phyloP scores from a whole-genome alignment of 345 rosid species.

The Laguncularia racemosa region DNA sequence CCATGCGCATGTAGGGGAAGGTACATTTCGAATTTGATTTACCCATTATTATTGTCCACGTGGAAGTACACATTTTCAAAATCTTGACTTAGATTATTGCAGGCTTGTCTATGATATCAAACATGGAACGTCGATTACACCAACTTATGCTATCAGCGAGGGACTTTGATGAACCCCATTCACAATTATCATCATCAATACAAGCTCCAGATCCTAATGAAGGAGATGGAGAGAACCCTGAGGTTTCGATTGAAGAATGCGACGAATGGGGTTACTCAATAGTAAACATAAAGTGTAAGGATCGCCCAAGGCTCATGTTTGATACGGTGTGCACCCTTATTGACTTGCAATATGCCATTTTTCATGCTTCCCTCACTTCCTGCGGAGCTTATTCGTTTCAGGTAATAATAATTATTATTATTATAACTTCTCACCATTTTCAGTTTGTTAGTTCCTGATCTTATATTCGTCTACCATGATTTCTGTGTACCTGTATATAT shows the following conservation, averaged over 20 bases:
- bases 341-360: conserved; percentile 75
- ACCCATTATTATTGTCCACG: not conserved
- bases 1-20: conserved; percentile 33
- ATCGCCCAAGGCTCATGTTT: conserved; percentile 68
- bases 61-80: too few species aligned
- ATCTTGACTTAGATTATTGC: too few species aligned
- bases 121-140: conserved; percentile 63
- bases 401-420: conserved; percentile 21
- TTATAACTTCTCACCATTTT: not conserved
- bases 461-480: not conserved
- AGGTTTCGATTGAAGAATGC: conserved; percentile 50
- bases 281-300: conserved; percentile 54
- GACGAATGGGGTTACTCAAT: conserved; percentile 60
- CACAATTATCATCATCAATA: not conserved
- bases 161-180: conserved; percentile 41
- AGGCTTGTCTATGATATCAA: conserved; percentile 9
- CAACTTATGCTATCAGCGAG: conserved; percentile 59
- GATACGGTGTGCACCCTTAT: conserved; percentile 66
- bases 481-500: too few species aligned
- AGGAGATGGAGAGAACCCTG: conserved; percentile 19
- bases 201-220: not conserved
- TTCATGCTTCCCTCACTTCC: conserved; percentile 54
- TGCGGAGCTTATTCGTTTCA: conserved; percentile 50
- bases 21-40: conserved; percentile 6
- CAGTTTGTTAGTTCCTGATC: not conserved